phyloP scores from a whole-genome alignment of 768 basidiomycete genomes.

The Hemileccinum impolitum region DNA sequence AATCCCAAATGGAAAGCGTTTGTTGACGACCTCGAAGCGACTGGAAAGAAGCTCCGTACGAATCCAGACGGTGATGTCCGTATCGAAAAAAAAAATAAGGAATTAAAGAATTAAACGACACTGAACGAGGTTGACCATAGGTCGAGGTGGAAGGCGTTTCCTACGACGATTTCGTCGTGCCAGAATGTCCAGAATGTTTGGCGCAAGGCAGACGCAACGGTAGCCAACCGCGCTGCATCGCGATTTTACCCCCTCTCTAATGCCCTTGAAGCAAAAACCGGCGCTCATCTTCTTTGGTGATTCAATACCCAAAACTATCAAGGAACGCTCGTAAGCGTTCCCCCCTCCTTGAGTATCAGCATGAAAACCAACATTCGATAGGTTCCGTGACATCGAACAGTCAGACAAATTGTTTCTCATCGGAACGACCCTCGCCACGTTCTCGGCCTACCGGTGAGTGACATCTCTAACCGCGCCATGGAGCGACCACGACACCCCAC shows the following conservation, averaged over 20 bases:
- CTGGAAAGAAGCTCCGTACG: conserved; percentile 62
- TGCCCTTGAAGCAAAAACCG: conserved; percentile 58
- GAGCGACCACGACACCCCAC: not conserved
- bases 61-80: conserved; percentile 93
- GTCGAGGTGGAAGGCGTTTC: conserved; percentile 77
- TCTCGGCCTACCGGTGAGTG: conserved; percentile 78
- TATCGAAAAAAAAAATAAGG: conserved; percentile 6
- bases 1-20: conserved; percentile 82
- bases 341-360: not conserved
- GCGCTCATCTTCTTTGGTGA: conserved; percentile 89
- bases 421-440: conserved; percentile 91
- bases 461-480: not conserved
- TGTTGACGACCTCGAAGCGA: conserved; percentile 58
- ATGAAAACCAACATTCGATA: conserved; percentile 21
- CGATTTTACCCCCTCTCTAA: conserved; percentile 19
- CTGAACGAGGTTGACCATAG: conserved; percentile 34
- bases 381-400: conserved; percentile 54
- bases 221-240: too few species aligned
- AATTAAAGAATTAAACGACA: not conserved
- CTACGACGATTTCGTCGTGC: conserved; percentile 76
- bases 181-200: conserved; percentile 69
- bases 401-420: conserved; percentile 72
- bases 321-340: conserved; percentile 63
- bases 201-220: conserved; percentile 47
- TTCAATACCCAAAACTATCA: conserved; percentile 64